phyloP scores from a whole-genome alignment of 2,329 filamentous ascomycete species.

The Thelonectria discophora region DNA sequence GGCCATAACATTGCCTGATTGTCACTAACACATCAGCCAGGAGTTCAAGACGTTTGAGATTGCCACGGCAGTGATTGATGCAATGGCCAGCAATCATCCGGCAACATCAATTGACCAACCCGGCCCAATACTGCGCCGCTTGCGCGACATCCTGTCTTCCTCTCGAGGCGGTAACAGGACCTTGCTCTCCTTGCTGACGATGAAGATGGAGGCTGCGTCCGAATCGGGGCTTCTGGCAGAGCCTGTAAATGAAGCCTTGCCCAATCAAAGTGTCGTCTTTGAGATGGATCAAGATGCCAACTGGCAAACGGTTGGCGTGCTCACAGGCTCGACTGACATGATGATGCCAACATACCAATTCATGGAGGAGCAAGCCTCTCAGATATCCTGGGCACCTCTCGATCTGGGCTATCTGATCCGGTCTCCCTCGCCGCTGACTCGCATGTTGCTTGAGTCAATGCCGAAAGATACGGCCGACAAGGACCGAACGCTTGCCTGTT shows the following conservation, averaged over 20 bases:
- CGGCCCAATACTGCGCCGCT: slow-evolving; percentile 48
- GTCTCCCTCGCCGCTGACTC: slow-evolving; percentile 40
- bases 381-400: slow-evolving; percentile 40
- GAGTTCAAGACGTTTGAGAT: slow-evolving; percentile 59
- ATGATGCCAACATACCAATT: slow-evolving; percentile 40
- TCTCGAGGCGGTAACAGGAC: slow-evolving; percentile 55
- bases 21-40: slow-evolving; percentile 27
- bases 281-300: slow-evolving; percentile 23
- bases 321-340: slow-evolving; percentile 31
- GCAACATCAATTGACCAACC: slow-evolving; percentile 38
- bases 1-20: rapidly evolving
- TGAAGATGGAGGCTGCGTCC: slow-evolving; percentile 40
- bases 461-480: slow-evolving; percentile 33
- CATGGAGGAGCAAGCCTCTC: slow-evolving; percentile 40
- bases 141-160: slow-evolving; percentile 52
- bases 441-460: slow-evolving; percentile 40
- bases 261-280: slow-evolving; percentile 15
- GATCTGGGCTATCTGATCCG: slow-evolving; percentile 40
- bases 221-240: slow-evolving; percentile 30
- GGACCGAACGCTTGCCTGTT: slow-evolving; percentile 21
- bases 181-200: slow-evolving; percentile 48
- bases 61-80: slow-evolving; percentile 55
- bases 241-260: slow-evolving; percentile 14
- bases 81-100: slow-evolving; percentile 44
- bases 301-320: slow-evolving; percentile 31